Evolutionary conservation across 1,284 basidiomycete species (phyloP).

Genomic region (Athelia psychrophila): DNA sequence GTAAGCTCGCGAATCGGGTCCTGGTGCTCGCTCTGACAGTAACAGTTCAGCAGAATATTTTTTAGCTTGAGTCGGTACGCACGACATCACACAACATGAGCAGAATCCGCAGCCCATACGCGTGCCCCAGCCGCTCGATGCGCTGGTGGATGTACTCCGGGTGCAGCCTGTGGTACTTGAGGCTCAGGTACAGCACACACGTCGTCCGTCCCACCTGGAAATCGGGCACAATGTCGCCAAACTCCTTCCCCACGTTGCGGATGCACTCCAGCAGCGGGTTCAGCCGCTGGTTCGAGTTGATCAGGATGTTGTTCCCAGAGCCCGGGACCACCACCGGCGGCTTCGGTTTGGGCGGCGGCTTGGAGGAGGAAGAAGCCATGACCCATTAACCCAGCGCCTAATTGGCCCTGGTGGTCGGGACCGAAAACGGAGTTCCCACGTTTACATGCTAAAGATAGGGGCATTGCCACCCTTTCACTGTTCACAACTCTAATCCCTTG

Average conservation of each 20-base stretch:
- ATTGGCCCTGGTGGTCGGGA: no score
- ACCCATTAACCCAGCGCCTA: no score
- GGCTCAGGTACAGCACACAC: conserved; percentile 88
- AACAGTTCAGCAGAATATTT: background rate
- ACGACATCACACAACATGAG: conserved; percentile 93
- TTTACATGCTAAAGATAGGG: no score
- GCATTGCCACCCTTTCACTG: no score
- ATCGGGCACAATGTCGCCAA: conserved; percentile 91
- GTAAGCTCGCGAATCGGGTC: conserved; percentile 91
- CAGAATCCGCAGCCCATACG: conserved; percentile 86
- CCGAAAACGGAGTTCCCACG: no score
- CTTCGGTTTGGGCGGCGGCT: conserved; percentile 19
- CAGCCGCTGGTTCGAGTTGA: conserved; percentile 50
- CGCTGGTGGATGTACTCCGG: conserved; percentile 95
- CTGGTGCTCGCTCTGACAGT: conserved; percentile 79
- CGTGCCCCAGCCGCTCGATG: conserved; percentile 81
- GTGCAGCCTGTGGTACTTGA: conserved; percentile 95
- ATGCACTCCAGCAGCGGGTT: conserved; percentile 89
- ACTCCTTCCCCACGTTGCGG: conserved; percentile 90
- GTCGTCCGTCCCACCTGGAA: conserved; percentile 96
- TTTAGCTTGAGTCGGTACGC: conserved; percentile 26
- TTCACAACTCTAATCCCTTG: no score
- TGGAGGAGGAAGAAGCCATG: background rate
- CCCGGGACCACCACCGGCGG: conserved; percentile 71
- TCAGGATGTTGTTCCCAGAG: conserved; percentile 64